Conservation (phyloP, 2,329 filamentous ascomycete species). For the Fusarium nematophilum region DNA sequence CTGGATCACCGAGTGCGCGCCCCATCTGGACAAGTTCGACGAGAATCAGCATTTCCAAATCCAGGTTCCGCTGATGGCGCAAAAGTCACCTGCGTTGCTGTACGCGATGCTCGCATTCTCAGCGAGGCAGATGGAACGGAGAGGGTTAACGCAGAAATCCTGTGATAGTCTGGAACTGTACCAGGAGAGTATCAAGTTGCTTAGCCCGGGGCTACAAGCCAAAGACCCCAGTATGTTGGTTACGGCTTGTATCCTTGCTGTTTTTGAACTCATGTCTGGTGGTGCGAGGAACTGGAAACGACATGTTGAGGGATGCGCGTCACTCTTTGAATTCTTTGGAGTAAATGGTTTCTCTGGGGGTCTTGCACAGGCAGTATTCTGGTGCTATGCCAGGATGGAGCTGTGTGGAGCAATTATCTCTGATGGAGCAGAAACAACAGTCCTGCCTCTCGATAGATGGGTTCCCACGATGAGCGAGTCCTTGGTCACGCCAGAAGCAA, state of each 20-base stretch:
- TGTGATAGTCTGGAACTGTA: constrained; percentile 65
- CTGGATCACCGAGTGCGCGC: constrained; percentile 64
- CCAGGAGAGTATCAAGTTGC: constrained; percentile 60
- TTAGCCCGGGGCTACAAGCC: constrained; percentile 55
- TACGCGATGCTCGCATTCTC: constrained; percentile 66
- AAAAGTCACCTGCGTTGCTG: constrained; percentile 56
- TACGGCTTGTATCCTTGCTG: constrained; percentile 59
- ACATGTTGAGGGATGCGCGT: constrained; percentile 67
- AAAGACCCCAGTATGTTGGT: constrained; percentile 59
- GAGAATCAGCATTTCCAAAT: constrained; percentile 62
- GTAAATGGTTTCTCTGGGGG: constrained; percentile 58
- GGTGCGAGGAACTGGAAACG: constrained; percentile 63
- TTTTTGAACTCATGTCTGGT: constrained; percentile 61
- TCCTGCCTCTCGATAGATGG: constrained; percentile 63
- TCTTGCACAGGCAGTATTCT: constrained; percentile 66
- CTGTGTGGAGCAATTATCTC: constrained; percentile 66
- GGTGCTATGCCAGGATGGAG: constrained; percentile 70
- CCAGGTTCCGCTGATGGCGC: constrained; percentile 61
- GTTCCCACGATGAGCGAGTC: constrained; percentile 45
- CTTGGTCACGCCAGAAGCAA: constrained; percentile 31
- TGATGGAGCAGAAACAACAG: constrained; percentile 58
- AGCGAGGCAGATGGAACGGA: constrained; percentile 62
- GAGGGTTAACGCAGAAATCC: constrained; percentile 58
- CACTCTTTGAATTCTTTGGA: constrained; percentile 61
- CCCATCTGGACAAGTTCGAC: constrained; percentile 66